Base-by-base conservation (phyloP, 2,329 filamentous ascomycete genomes). In the Grosmannia clavigera region DNA sequence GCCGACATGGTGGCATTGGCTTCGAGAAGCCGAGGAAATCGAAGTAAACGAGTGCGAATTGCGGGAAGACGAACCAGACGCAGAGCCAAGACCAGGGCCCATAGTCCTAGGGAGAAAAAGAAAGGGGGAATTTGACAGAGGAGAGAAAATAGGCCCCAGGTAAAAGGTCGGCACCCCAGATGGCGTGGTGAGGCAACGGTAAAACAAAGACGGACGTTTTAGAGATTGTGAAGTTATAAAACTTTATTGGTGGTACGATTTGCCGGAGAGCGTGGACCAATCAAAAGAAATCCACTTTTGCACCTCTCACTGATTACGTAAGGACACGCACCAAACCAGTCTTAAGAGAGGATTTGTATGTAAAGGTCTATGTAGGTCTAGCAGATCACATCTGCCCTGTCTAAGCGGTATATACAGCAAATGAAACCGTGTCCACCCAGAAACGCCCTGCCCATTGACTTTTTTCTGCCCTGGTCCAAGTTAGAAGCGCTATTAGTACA, bases 1-100 rank as follows among this genome's bases (percentile, higher is more conserved):
- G 63, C 27, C 58, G 70, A 67, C 70, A 72, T 71, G 64, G 60
- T 58, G 40, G 35, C 35, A 29, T 52, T 9, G n/a, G 55, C 11
- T 22, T 4, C 52, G 60, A 46, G 60, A 58, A 55, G 58, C 38
- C 56, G 35, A 53, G 31, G 11, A 31, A n/a, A 12, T 12, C 27
- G 53, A 58, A 46, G 14, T 38, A n/a, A 22, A 25, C 46, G n/a
- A 43, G 31, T 7, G 5, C 10, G 4, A 25, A 5, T 12, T 6
- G 48, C 2, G 50, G 29, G 29, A 50, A 27, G 33, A 55, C n/a
- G 19, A 12, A 50, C 25, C 43, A 52, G 25, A 55, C n/a, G 29
- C 31, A 10, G 29, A 6, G 46, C 48, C 54, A 52, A 52, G 25
- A 29, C 51, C 50, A 54, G 40, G 31, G 43, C 11, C 38, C 51